A percentile compares a stretch with the other conserved stretches of the same genome.
These are phyloP conservation scores for Alternaria panax DNA, from an alignment of 2,329 filamentous ascomycete species.

Conservation along the genomic window DNA sequence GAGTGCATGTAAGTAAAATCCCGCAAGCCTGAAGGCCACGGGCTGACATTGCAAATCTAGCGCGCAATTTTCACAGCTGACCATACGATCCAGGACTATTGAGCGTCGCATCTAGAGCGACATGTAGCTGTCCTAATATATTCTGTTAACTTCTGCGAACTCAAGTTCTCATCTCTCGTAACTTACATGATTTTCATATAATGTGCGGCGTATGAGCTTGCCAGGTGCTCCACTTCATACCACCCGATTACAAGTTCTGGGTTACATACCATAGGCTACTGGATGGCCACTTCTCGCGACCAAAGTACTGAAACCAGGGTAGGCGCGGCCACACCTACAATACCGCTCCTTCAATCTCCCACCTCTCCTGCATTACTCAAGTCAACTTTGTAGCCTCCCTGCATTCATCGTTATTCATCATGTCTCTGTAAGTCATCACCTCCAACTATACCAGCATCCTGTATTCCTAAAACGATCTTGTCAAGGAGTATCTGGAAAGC, in stretches of 20 bases:
- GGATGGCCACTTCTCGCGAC: not conserved
- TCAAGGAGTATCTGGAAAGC: not conserved
- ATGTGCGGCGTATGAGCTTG: not conserved
- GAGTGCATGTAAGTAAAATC: not conserved
- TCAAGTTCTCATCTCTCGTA: not conserved
- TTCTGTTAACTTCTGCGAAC: fast-evolving
- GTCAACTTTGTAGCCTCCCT: not conserved
- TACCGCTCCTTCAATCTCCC: not conserved
- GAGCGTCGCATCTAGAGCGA: not conserved
- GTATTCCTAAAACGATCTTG: not conserved
- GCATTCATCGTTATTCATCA: not conserved
- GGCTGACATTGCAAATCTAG: not conserved
- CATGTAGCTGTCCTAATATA: not conserved
- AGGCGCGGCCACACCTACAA: not conserved
- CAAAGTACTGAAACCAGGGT: not conserved
- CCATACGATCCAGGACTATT: not conserved
- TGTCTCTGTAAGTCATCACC: not conserved
- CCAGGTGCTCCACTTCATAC: not conserved
- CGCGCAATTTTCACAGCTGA: not conserved
- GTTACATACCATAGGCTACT: not conserved
- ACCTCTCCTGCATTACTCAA: not conserved
- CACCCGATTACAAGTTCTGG: not conserved
- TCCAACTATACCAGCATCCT: not conserved
- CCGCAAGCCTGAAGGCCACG: no score
- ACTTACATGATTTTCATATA: not conserved